phyloP scores from a whole-genome alignment of 2,329 filamentous ascomycete species.

The Bipolaris bicolor region DNA sequence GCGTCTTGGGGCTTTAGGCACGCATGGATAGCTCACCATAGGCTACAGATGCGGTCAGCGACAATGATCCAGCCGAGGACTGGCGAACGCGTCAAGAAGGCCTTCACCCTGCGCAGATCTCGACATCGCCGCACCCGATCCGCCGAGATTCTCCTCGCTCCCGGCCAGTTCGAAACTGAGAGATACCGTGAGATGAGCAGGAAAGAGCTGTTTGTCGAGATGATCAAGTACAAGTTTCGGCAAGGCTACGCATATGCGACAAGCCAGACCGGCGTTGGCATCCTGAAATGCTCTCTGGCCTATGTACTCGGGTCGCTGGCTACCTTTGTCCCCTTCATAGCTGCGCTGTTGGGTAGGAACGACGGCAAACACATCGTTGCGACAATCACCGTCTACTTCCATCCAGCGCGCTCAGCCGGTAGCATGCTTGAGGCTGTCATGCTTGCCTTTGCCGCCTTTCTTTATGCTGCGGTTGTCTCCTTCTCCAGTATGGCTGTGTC shows the following conservation, averaged over 20 bases:
- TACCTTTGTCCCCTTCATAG: constrained; percentile 78
- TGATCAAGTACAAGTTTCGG: constrained; percentile 35
- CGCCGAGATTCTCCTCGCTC: constrained; percentile 50
- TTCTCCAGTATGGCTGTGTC: constrained; percentile 89
- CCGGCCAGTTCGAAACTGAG: constrained; percentile 35
- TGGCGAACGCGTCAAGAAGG: constrained; percentile 80
- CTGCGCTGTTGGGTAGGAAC: constrained; percentile 76
- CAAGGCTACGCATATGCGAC: constrained; percentile 65
- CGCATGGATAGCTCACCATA: constrained; percentile 26
- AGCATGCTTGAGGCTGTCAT: constrained; percentile 88
- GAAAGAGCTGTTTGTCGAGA: constrained; percentile 44
- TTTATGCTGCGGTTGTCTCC: constrained; percentile 77
- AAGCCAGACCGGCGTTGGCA: constrained; percentile 76
- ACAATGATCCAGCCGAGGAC: constrained; percentile 87
- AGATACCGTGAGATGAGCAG: constrained; percentile 41
- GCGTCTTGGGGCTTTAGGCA: constrained; percentile 2
- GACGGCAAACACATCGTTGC: constrained; percentile 95
- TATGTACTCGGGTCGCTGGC: constrained; percentile 86
- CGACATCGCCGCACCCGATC: constrained; percentile 52
- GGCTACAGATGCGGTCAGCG: constrained; percentile 72
- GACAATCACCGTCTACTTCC: constrained; percentile 93
- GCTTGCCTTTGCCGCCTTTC: constrained; percentile 76
- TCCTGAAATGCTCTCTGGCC: constrained; percentile 89
- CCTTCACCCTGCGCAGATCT: constrained; percentile 72
- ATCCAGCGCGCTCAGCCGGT: constrained; percentile 82